Evolutionary conservation across 2,329 filamentous ascomycete genomes (phyloP), one percentile per base, ranked within the genome.

Genomic region (Rutstroemia sp.): DNA sequence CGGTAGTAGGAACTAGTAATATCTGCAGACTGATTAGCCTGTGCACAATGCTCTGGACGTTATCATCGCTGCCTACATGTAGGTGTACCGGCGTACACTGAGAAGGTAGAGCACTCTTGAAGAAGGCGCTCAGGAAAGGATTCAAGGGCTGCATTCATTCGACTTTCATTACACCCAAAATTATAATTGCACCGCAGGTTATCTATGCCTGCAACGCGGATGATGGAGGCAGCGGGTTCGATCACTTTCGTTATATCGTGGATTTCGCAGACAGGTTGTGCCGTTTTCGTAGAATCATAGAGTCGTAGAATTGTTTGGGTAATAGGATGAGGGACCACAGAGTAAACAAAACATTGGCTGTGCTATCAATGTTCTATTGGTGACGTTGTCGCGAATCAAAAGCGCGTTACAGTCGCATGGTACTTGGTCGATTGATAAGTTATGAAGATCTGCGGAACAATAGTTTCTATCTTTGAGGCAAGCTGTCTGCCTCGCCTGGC

Each of bases 81-180:
- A 95, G 90, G 73, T 94, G 88, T 63, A 91, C 82, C 55, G 94
- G 92, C 62, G 86, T 83, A 79, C 94, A 97, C 85, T 97, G 92
- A 68, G 87, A 79, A 66, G 88, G 87, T 71, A 96, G 82, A 73
- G 90, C 85, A 82, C 91, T 97, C 79, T 90, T 91, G 82, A 96
- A 96, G 85, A 99, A 97, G 80, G 92, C 91, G 79, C 89, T 87
- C 74, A 99, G 82, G 77, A 96, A 97, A 73, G 94, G 94, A 77
- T 99, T 99, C 85, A 97, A 82, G 78, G 94, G 90, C 86, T 92
- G 92, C 92, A 96, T 96, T 85, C 87, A 87, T 78, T 74, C 75
- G 63, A 69, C 66, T 67, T 66, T 66, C 65, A 66, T 61, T 60
- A 63, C 60, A 59, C 58, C 58, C 57, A 65, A 57, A 51, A 59